phyloP scores from a whole-genome alignment of 257 asterid species.

The Ophiorrhiza pumila region DNA sequence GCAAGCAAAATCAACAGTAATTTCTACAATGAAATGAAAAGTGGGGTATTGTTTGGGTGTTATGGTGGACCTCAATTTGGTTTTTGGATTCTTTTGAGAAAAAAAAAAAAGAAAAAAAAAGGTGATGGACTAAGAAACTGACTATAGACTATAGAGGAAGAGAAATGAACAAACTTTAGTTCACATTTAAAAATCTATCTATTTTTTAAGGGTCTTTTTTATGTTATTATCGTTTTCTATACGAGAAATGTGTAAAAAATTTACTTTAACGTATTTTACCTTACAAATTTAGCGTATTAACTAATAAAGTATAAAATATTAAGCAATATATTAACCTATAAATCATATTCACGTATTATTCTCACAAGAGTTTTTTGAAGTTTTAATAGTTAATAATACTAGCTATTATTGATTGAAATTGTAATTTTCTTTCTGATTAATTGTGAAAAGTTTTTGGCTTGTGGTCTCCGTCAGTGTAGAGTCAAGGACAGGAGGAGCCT shows the following conservation, averaged over 20 bases:
- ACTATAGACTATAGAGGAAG: neutral
- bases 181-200: neutral
- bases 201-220: neutral
- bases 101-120: neutral
- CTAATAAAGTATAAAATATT: too few species aligned
- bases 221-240: too few species aligned
- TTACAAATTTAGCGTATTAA: too few species aligned
- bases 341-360: too few species aligned
- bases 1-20: conserved; percentile 5
- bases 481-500: neutral
- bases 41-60: conserved; percentile 23
- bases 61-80: conserved; percentile 27
- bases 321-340: too few species aligned
- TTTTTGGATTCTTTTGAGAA: conserved; percentile 26
- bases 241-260: too few species aligned
- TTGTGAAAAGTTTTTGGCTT: too few species aligned
- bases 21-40: conserved; percentile 8
- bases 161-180: neutral
- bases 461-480: too few species aligned
- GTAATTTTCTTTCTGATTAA: neutral
- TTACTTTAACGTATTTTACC: too few species aligned
- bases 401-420: neutral
- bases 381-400: too few species aligned
- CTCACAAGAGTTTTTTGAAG: too few species aligned
- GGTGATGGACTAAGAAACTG: neutral